Evolutionary conservation across 805 yeast genomes (phyloP), one percentile per base, ranked within the genome.

Genomic region (Ogataea nakhonphanomensis): DNA sequence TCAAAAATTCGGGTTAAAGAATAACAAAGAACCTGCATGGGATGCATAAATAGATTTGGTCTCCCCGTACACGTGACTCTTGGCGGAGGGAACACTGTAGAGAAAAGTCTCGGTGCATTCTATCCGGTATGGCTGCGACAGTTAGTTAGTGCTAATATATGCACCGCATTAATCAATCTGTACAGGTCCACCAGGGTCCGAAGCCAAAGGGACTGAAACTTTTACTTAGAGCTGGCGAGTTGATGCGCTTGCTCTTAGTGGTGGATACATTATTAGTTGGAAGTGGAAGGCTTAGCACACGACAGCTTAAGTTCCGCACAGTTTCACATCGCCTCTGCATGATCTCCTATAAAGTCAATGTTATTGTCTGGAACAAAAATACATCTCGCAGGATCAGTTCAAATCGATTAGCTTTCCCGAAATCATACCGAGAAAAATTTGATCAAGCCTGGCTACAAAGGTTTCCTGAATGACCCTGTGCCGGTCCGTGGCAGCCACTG

Each of bases 261-360:
- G 4, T 12, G n/a, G 29, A 9, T 14, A 26, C 14, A 3, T 7
- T 8, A 26, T 5, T n/a, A 9, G 4, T n/a, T 10, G 6, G 9
- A 26, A 7, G 2, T 26, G 30, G 30, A 25, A 4, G 27, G 27
- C 27, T 25, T 7, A n/a, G 27, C 28, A 25, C 12, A 25, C 7
- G 51, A 56, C 7, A 82, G 83, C 5, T 49, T 69, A 14, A 53
- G 76, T 32, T 72, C 77, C 48, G 74, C 81, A 8, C 77, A 78
- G 44, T 78, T 78, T 57, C 80, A 78, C 45, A 73, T 83, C 2
- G 82, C 82, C 4, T 69, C 81, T 2, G 82, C 83, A 1, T 78
- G 83, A 49, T 76, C 83, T 2, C 83, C 84, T 7, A 78, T 83
- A 0, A 60, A 83, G 43, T 76, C 82, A 9, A 77, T 77, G 77